Conservation (phyloP, 2,329 filamentous ascomycete genomes). For the Colletotrichum simmondsii region DNA sequence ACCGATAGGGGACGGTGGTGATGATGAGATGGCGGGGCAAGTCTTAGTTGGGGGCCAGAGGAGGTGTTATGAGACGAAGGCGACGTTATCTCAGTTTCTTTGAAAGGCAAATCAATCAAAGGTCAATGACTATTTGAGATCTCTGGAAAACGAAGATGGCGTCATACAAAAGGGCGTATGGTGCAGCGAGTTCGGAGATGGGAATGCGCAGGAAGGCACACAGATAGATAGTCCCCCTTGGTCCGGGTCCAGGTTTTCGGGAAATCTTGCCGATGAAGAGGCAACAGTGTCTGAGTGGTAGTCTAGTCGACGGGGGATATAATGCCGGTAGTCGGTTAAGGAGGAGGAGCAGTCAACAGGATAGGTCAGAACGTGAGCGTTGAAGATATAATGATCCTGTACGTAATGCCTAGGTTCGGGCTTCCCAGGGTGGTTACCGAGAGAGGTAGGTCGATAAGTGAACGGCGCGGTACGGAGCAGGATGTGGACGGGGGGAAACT, state of each 20-base stretch:
- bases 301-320: neutral
- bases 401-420: slow-evolving; percentile 21
- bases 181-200: slow-evolving; percentile 9
- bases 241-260: neutral
- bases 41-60: neutral
- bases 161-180: neutral
- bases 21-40: neutral
- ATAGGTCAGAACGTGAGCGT: neutral
- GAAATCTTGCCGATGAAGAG: neutral
- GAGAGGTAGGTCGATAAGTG: slow-evolving; percentile 28
- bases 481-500: slow-evolving; percentile 4
- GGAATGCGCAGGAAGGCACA: neutral
- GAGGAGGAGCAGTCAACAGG: neutral
- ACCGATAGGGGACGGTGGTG: neutral
- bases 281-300: neutral
- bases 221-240: neutral
- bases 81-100: no score
- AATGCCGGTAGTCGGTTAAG: neutral
- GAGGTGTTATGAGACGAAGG: neutral
- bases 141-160: neutral
- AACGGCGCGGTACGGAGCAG: neutral
- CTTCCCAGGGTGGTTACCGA: neutral
- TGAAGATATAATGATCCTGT: neutral
- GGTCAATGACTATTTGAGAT: neutral
- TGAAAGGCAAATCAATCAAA: no score